Evolutionary conservation across 495 filamentous ascomycete species (phyloP), one percentile per base, ranked within the genome.

Genomic region (Tricharina praecox): DNA sequence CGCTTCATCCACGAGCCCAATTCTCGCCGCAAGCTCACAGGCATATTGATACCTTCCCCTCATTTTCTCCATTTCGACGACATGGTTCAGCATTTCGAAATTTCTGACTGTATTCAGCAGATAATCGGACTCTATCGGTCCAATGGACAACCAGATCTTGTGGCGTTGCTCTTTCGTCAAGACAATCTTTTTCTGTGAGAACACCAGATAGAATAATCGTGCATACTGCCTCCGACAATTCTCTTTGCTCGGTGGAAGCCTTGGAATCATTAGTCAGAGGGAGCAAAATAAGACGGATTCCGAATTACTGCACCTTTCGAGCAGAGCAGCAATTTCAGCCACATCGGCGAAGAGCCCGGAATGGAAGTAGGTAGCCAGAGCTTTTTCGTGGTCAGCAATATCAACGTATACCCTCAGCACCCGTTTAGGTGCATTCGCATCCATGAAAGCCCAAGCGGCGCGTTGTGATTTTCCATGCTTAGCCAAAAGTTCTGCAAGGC

Each of bases 21-120:
- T 41, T 2, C 9, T 24, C 0, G 43, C 36, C n/a, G 39, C 50
- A 19, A 53, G 24, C 8, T 43, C 28, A 19, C 42, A 54, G 7
- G 52, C 52, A 23, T 53, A 25, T 11, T 35, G 40, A 19, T 41
- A 48, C 28, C 15, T 30, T 23, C 15, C 23, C 3, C 32, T 16
- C 13, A 13, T n/a, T 15, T 21, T 15, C 10, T 32, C 25, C 18
- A 44, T 3, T n/a, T 33, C 1, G 23, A 54, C 25, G 18, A 48
- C 50, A 15, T 54, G 19, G 23, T 53, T 49, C 50, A 53, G 8
- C 52, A 54, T 41, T n/a, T 23, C 23, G 4, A 48, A 49, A 48
- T 30, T 38, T 20, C 34, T 28, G 1, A 43, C 46, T 5, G 36
- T n/a, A n/a, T n/a, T n/a, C n/a, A n/a, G n/a, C n/a, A n/a, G n/a